phyloP scores from a whole-genome alignment of 805 yeast genomes.

The Cyberlindnera subsufficiens region DNA sequence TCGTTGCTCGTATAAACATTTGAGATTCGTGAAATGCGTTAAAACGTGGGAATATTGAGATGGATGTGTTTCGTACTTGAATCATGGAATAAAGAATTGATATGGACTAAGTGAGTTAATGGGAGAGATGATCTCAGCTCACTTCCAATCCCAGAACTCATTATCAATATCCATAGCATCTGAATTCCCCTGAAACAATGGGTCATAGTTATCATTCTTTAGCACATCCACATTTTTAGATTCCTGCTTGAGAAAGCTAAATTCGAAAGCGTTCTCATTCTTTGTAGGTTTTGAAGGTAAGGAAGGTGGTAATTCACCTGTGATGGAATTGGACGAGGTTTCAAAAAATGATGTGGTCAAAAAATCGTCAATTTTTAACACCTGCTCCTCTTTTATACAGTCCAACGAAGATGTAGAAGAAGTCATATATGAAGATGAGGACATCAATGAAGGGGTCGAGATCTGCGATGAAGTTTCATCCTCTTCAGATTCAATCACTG shows the following conservation, averaged over 20 bases:
- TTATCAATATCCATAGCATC: constrained; percentile 9
- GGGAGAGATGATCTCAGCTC: not conserved
- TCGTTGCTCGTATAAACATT: no score
- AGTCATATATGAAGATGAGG: constrained; percentile 14
- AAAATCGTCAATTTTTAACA: constrained; percentile 21
- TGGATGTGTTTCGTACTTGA: no score
- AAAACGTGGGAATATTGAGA: no score
- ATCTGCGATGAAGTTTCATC: constrained; percentile 20
- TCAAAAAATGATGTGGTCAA: constrained; percentile 21
- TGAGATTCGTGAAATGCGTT: no score
- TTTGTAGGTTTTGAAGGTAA: constrained; percentile 3
- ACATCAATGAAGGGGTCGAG: constrained; percentile 21
- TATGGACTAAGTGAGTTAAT: no score
- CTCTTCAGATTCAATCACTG: constrained; percentile 15
- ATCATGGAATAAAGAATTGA: no score
- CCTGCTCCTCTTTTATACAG: constrained; percentile 21
- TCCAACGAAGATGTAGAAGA: constrained; percentile 13
- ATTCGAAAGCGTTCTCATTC: constrained; percentile 17
- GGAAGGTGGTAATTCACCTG: constrained; percentile 4
- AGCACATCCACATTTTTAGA: constrained; percentile 1
- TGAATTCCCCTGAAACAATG: constrained; percentile 10
- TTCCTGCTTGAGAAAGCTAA: constrained; percentile 21
- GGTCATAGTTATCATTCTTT: constrained; percentile 10
- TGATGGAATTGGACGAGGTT: constrained; percentile 10
- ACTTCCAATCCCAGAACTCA: constrained; percentile 20